Percentiles rank a stretch among this genome's conserved stretches.
Conservation (phyloP, 1,284 basidiomycete species). For the Serendipita sp. region DNA sequence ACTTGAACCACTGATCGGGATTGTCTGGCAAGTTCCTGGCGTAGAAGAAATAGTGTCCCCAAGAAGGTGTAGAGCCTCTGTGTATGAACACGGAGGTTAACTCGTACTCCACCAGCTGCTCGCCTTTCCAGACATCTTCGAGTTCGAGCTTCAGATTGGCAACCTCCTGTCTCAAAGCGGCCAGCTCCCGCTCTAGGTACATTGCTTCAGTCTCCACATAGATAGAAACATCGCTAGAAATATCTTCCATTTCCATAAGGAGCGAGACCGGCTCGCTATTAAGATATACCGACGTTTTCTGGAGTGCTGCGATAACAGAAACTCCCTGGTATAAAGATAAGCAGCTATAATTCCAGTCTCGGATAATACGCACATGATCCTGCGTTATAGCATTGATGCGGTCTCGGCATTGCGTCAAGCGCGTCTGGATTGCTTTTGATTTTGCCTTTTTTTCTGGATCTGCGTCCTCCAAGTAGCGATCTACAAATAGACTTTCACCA, state of each 20-base stretch:
- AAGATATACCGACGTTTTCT: slow-evolving; percentile 41
- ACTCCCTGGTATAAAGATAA: slow-evolving; percentile 23
- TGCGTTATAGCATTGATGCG: slow-evolving; percentile 53
- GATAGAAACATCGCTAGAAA: neutral
- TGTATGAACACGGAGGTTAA: slow-evolving; percentile 94
- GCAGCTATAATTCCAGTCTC: neutral
- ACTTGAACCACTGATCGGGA: slow-evolving; percentile 85
- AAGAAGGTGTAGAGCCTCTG: slow-evolving; percentile 69
- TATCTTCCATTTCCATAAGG: neutral
- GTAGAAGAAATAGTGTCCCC: slow-evolving; percentile 84
- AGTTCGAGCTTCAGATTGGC: slow-evolving; percentile 51
- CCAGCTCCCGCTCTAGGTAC: slow-evolving; percentile 46
- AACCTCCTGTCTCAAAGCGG: slow-evolving; percentile 40
- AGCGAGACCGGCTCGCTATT: slow-evolving; percentile 23
- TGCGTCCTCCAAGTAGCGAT: slow-evolving; percentile 76
- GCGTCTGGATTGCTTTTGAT: slow-evolving; percentile 53
- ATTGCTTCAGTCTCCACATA: slow-evolving; percentile 36
- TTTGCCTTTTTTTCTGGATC: slow-evolving; percentile 55
- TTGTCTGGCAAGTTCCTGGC: slow-evolving; percentile 63
- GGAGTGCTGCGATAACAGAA: slow-evolving; percentile 39
- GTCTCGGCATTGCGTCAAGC: slow-evolving; percentile 49
- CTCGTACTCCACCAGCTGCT: slow-evolving; percentile 64
- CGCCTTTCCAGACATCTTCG: slow-evolving; percentile 65
- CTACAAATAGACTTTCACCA: slow-evolving; percentile 75
- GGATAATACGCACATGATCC: slow-evolving; percentile 41